A percentile compares a stretch with the other conserved stretches of the same genome.
phyloP scores from a whole-genome alignment of 2,329 filamentous ascomycete species.

The Aureobasidium pullulans region DNA sequence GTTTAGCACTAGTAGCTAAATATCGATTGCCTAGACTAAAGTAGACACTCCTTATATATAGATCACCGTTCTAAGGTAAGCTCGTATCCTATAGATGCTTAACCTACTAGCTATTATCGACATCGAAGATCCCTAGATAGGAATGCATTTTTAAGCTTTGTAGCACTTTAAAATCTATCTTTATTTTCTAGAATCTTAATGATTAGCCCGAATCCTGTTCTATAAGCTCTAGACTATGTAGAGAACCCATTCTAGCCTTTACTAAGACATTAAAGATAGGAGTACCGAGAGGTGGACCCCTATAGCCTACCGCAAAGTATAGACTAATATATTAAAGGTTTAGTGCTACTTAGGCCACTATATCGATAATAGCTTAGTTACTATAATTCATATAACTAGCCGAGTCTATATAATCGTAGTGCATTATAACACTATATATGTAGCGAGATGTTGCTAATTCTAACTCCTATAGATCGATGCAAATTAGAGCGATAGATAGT shows the following conservation, averaged over 20 bases:
- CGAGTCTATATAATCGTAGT: neutral
- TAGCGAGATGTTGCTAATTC: neutral
- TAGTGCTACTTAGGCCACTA: neutral
- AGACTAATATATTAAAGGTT: neutral
- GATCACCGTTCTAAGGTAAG: too few relatives aligned
- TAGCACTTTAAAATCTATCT: neutral
- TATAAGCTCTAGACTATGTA: neutral
- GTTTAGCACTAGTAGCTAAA: too few relatives aligned
- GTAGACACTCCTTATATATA: too few relatives aligned
- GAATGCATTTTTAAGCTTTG: neutral
- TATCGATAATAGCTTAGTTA: neutral
- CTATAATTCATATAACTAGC: neutral
- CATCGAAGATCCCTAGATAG: neutral
- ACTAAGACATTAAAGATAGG: too few relatives aligned
- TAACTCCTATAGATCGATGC: too few relatives aligned
- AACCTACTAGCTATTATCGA: too few relatives aligned
- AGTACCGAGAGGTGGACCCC: too few relatives aligned
- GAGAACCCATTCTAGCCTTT: neutral
- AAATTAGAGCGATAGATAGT: neutral
- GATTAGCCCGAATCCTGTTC: neutral
- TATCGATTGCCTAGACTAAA: too few relatives aligned
- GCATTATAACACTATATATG: neutral
- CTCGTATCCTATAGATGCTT: too few relatives aligned
- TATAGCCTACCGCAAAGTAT: too few relatives aligned
- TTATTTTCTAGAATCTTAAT: neutral